Evolutionary conservation across 176 grass and related monocot species (phyloP), one percentile per base, ranked within the genome.

Genomic region (Phragmites australis): DNA sequence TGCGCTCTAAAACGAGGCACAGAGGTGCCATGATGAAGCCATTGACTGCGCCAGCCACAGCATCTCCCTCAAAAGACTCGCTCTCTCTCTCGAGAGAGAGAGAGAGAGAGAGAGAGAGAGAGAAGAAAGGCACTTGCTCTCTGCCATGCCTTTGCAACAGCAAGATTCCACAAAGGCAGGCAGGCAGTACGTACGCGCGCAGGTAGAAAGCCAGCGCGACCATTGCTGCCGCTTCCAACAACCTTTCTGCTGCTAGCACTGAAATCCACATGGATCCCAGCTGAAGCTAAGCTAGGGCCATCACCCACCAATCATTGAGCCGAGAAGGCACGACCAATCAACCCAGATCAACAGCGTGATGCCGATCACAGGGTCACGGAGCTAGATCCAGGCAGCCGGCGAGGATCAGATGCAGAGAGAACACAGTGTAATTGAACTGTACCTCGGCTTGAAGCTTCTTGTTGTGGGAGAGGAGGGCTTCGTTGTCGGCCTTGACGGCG

Each of bases 381-480:
- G 14, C 42, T 23, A 50, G 87, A 89, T 89, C 87, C 80, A 76
- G 63, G 31, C 22, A 4, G 18, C 40, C 53, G 72, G 49, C 60
- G 54, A 44, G 27, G 50, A 57, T 16, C 43, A 37, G 40, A 67
- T 58, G 60, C 9, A 15, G 79, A 73, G 22, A 32, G 16, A 45
- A 34, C 3, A 37, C 59, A 4, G 29, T 6, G 27, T 49, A 49
- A 4, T 3, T 13, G 6, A 60, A 60, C 30, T 60, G 54, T 57
- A 93, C 93, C 93, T 93, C 93, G 82, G 90, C 64, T 23, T 93
- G 93, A 82, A 97, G 93, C 71, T 87, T 97, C 83, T 97, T 97
- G 86, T 93, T 97, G 67, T 91, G 93, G 86, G 86, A 77, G 87
- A 89, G 77, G 54, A 93, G 88, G 6, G 83, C 85, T 75, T 93